These are phyloP conservation scores for Candida succiphila DNA, from an alignment of 805 yeast genomes.

Conservation along the genomic window DNA sequence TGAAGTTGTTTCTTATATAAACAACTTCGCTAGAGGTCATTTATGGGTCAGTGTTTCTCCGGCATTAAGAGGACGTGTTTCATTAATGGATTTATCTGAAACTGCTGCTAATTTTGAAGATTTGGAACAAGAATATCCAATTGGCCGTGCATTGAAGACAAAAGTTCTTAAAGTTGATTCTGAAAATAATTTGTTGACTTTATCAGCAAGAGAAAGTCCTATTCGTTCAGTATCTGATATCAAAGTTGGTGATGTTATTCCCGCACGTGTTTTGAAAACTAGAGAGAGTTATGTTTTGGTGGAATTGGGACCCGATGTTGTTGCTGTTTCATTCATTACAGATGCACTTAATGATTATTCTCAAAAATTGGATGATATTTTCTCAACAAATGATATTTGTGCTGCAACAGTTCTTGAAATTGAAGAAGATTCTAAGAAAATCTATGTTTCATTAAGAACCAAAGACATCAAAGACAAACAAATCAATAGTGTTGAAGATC, in stretches of 20 bases:
- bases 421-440: constrained; percentile 38
- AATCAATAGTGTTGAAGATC: constrained; percentile 38
- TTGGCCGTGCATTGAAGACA: constrained; percentile 62
- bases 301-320: constrained; percentile 53
- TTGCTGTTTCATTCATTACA: constrained; percentile 59
- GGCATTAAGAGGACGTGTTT: constrained; percentile 51
- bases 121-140: constrained; percentile 49
- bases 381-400: constrained; percentile 40
- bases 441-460: constrained; percentile 57
- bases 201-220: constrained; percentile 36
- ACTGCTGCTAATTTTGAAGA: constrained; percentile 38
- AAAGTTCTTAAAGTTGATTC: constrained; percentile 43
- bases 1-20: constrained; percentile 50
- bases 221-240: constrained; percentile 38
- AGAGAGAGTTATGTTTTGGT: constrained; percentile 53
- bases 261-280: constrained; percentile 54
- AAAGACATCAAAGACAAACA: constrained; percentile 38
- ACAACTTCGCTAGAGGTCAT: constrained; percentile 48
- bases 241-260: constrained; percentile 41
- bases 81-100: constrained; percentile 53
- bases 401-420: constrained; percentile 43
- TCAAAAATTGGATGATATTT: constrained; percentile 38
- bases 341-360: constrained; percentile 70
- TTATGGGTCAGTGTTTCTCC: constrained; percentile 69
- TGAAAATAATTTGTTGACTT: constrained; percentile 38